Evolutionary conservation across 495 filamentous ascomycete species (phyloP).

Genomic region (Arthonia radiata): DNA sequence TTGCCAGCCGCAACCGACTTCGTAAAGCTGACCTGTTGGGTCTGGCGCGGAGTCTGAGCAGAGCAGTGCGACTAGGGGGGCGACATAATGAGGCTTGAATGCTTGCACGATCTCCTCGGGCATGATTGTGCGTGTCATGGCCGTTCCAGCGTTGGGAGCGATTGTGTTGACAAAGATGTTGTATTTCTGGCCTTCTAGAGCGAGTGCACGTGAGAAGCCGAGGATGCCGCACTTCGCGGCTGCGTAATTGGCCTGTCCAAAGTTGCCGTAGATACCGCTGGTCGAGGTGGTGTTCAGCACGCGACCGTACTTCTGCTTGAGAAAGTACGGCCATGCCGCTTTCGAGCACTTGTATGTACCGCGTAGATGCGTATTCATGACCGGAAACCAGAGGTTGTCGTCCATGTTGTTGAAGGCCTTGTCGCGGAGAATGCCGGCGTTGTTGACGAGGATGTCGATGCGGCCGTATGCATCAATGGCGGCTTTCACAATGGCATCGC

Average conservation of each 20-base stretch:
- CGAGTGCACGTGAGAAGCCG: constrained; percentile 78
- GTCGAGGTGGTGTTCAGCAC: constrained; percentile 92
- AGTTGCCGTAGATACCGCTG: constrained; percentile 96
- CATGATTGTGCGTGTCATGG: constrained; percentile 86
- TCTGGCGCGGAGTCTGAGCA: constrained; percentile 71
- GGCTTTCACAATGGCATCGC: constrained; percentile 72
- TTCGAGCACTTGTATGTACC: constrained; percentile 96
- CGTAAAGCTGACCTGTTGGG: constrained; percentile 74
- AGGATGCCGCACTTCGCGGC: constrained; percentile 90
- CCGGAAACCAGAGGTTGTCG: constrained; percentile 77
- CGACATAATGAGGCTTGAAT: constrained; percentile 98
- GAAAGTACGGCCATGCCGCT: constrained; percentile 91
- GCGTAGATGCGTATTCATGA: constrained; percentile 75
- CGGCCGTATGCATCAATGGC: constrained; percentile 88
- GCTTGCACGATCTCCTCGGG: constrained; percentile 96
- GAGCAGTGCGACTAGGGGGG: constrained; percentile 69
- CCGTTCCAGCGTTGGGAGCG: constrained; percentile 87
- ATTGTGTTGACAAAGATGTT: constrained; percentile 96
- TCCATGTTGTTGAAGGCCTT: constrained; percentile 98
- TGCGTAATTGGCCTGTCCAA: constrained; percentile 94
- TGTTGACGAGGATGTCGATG: constrained; percentile 88
- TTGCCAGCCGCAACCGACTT: constrained; percentile 90
- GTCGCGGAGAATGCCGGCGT: constrained; percentile 89
- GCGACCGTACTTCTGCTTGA: constrained; percentile 97
- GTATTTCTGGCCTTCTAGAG: constrained; percentile 85